These are phyloP conservation scores for Zygotorulaspora chibaensis DNA, from an alignment of 805 yeast species.

Conservation along the genomic window DNA sequence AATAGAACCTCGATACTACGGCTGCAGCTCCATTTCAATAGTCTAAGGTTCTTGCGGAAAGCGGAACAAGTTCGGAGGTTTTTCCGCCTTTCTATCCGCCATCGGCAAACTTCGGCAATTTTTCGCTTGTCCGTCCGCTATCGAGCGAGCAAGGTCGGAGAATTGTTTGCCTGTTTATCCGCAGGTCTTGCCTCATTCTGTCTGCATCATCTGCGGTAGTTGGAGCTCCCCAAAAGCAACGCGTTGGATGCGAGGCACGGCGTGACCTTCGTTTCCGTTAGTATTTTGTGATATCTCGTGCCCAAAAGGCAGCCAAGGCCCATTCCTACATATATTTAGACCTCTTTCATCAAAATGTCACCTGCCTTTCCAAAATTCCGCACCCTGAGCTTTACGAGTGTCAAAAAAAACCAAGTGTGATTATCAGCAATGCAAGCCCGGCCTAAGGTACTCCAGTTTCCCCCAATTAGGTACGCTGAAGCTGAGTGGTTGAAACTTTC, in stretches of 20 bases:
- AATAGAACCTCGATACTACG: neutral
- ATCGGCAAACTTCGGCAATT: too few relatives aligned
- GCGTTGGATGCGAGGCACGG: neutral
- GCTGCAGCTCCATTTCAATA: too few relatives aligned
- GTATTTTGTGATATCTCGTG: neutral
- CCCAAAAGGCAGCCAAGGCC: neutral
- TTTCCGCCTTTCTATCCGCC: neutral
- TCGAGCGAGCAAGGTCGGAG: neutral
- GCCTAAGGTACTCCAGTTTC: constrained; percentile 2
- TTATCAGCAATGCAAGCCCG: neutral
- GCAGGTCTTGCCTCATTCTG: neutral
- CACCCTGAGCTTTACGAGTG: neutral
- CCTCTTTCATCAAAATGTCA: neutral
- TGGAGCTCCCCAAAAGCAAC: neutral
- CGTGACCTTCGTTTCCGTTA: neutral
- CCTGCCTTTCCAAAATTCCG: neutral
- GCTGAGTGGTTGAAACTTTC: constrained; percentile 3
- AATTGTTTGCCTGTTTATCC: neutral
- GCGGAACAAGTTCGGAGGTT: neutral
- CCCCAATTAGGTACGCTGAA: constrained; percentile 4
- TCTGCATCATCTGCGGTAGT: too few relatives aligned
- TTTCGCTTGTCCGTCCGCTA: neutral
- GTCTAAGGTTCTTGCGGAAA: too few relatives aligned
- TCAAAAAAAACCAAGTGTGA: neutral
- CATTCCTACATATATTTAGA: neutral